Evolutionary conservation across 169 alveolate species (phyloP), one percentile per base, ranked within the genome.

Genomic region (Blepharisma undulans): DNA sequence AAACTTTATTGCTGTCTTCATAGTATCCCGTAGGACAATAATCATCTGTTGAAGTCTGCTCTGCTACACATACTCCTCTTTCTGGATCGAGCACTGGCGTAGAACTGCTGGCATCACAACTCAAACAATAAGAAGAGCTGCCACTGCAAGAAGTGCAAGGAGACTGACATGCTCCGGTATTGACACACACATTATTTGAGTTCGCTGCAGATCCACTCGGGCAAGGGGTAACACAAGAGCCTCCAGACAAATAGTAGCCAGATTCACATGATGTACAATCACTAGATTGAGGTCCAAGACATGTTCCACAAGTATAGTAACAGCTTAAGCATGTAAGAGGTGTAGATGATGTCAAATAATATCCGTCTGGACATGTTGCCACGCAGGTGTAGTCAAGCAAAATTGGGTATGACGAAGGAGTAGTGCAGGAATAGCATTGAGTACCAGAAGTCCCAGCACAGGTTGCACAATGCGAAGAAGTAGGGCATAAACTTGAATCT

Each of bases 241-340:
- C 89, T 1, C 60, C 76, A 48, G 89, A 36, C 76, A 2, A 34
- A 16, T 82, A 48, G 12, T 27, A 36, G 29, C 91, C 91, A 19
- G 61, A 25, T 21, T 19, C 76, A 86, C 91, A 86, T 0, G 91
- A 2, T 29, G 84, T 60, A 66, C 91, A 86, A 72, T 60, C 84
- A 25, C 48, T 21, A 72, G 84, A 30, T 4, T 61, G 36, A 22
- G 61, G 78, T 3, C 71, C 48, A 21, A 27, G n/a, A 85, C 91
- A 86, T 6, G 34, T 72, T 21, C 12, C 8, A 66, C 91, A 86
- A 12, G 84, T 72, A 25, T 25, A 71, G 27, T 86, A 60, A 48
- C 91, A 86, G 25, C 72, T 86, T 12, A 71, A 4, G 36, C 89
- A 82, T 3, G 89, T 48, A 60, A 22, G 34, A 22, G 74, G 78